phyloP scores from a whole-genome alignment of 1,284 basidiomycete genomes.

The Rhodotorula sp. region DNA sequence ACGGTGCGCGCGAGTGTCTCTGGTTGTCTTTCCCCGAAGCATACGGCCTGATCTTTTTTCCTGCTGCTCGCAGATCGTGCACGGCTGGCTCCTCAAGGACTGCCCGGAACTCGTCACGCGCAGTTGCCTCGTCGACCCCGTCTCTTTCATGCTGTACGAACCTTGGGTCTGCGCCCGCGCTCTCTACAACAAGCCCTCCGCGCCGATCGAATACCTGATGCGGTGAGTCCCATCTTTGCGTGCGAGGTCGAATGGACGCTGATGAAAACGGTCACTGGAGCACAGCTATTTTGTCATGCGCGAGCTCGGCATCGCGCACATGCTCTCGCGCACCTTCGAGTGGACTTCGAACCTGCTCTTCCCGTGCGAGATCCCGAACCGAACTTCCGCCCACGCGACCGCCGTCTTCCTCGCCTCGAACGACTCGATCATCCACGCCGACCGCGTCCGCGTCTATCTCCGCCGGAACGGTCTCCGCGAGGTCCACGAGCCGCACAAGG shows the following conservation, averaged over 20 bases:
- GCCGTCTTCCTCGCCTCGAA: slow-evolving; percentile 74
- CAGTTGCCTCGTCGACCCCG: slow-evolving; percentile 82
- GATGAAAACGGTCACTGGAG: not conserved
- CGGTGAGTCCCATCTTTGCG: slow-evolving; percentile 63
- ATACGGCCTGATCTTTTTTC: slow-evolving; percentile 49
- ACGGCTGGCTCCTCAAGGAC: slow-evolving; percentile 80
- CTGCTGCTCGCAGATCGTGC: slow-evolving; percentile 60
- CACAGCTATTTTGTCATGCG: slow-evolving; percentile 74
- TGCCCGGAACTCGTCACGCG: slow-evolving; percentile 66
- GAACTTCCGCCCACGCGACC: slow-evolving; percentile 55
- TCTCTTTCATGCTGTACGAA: slow-evolving; percentile 81
- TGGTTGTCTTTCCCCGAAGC: not conserved
- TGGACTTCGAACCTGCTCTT: slow-evolving; percentile 71
- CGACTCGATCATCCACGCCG: slow-evolving; percentile 72
- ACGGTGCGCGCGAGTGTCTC: slow-evolving; percentile 56
- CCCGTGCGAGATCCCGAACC: slow-evolving; percentile 81
- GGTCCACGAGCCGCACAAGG: not conserved
- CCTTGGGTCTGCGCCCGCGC: slow-evolving; percentile 74
- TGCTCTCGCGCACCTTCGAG: slow-evolving; percentile 73
- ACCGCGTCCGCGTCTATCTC: slow-evolving; percentile 41
- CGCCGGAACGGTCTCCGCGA: slow-evolving; percentile 23
- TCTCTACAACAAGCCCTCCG: slow-evolving; percentile 11
- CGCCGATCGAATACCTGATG: slow-evolving; percentile 68
- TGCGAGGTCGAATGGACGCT: not conserved
- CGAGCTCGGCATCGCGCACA: slow-evolving; percentile 80